phyloP scores from a whole-genome alignment of 495 filamentous ascomycete species.

The Rhizodiscina lignyota region DNA sequence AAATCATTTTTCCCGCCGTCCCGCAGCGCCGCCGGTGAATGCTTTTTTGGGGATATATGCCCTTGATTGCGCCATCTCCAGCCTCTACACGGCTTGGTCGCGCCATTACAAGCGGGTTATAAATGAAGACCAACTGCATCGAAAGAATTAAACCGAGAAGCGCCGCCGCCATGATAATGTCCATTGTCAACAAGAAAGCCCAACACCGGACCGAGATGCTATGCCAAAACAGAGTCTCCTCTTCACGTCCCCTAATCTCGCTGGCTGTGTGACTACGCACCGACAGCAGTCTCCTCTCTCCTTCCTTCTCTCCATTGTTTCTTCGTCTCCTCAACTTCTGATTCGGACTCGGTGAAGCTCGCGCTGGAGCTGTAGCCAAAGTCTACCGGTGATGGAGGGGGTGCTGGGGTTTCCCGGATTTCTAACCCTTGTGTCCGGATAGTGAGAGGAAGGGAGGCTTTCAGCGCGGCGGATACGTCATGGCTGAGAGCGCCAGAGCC shows the following conservation, averaged over 20 bases:
- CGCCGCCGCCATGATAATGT: too few relatives aligned
- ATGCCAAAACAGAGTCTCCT: background rate
- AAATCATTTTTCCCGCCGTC: too few relatives aligned
- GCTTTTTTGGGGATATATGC: too few relatives aligned
- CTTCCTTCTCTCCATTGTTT: background rate
- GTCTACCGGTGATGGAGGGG: constrained; percentile 17
- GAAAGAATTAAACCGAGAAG: too few relatives aligned
- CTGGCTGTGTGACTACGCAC: background rate
- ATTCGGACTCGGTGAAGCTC: too few relatives aligned
- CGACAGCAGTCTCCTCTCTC: background rate
- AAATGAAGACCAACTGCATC: too few relatives aligned
- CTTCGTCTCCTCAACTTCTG: background rate
- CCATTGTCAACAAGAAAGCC: background rate
- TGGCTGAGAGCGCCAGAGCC: constrained; percentile 15
- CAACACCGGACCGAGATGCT: background rate
- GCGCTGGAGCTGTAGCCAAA: constrained; percentile 15
- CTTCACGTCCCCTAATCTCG: background rate
- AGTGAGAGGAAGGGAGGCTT: constrained; percentile 8
- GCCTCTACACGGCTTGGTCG: too few relatives aligned
- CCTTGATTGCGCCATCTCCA: too few relatives aligned
- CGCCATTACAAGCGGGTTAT: too few relatives aligned
- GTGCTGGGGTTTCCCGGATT: constrained; percentile 14
- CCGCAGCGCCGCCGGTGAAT: too few relatives aligned
- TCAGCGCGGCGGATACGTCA: constrained; percentile 17
- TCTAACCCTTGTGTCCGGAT: constrained; percentile 5